These are phyloP conservation scores for Thymus quinquecostatus DNA, from an alignment of 257 asterid genomes.

Conservation along the genomic window DNA sequence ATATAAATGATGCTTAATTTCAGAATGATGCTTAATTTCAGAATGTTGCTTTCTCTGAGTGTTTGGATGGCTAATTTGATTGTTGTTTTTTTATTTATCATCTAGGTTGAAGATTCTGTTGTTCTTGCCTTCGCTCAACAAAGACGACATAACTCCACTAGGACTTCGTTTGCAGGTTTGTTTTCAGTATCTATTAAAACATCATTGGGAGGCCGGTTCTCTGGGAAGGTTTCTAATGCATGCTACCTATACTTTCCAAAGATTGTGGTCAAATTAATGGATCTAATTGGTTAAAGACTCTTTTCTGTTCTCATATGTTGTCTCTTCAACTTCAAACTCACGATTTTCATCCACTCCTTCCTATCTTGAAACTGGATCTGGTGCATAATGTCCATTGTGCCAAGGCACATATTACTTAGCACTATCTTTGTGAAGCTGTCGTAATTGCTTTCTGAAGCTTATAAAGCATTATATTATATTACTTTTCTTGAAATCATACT, in stretches of 20 bases:
- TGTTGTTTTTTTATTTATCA: not conserved
- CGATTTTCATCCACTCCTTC: constrained; percentile 27
- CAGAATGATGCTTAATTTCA: constrained; percentile 30
- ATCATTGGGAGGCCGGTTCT: constrained; percentile 15
- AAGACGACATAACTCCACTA: constrained; percentile 81
- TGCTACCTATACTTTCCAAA: constrained; percentile 10
- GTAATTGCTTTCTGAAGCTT: constrained; percentile 11
- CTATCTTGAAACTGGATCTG: constrained; percentile 17
- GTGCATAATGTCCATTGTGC: not conserved
- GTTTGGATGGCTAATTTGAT: constrained; percentile 11
- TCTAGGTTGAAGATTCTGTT: constrained; percentile 90
- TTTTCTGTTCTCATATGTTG: not conserved
- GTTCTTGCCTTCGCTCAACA: constrained; percentile 86
- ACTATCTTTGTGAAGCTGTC: constrained; percentile 19
- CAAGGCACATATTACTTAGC: constrained; percentile 5
- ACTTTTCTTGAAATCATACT: constrained; percentile 20
- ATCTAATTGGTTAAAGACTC: constrained; percentile 14
- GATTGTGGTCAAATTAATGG: constrained; percentile 1
- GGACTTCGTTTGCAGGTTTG: constrained; percentile 77
- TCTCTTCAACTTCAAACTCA: constrained; percentile 23
- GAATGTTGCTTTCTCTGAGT: constrained; percentile 29
- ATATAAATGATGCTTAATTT: constrained; percentile 21
- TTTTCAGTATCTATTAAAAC: constrained; percentile 16
- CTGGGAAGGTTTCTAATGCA: constrained; percentile 21
- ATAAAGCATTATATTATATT: constrained; percentile 17